Evolutionary conservation across 306 rosid genomes (phyloP).

Genomic region (Lathyrus sativus): DNA sequence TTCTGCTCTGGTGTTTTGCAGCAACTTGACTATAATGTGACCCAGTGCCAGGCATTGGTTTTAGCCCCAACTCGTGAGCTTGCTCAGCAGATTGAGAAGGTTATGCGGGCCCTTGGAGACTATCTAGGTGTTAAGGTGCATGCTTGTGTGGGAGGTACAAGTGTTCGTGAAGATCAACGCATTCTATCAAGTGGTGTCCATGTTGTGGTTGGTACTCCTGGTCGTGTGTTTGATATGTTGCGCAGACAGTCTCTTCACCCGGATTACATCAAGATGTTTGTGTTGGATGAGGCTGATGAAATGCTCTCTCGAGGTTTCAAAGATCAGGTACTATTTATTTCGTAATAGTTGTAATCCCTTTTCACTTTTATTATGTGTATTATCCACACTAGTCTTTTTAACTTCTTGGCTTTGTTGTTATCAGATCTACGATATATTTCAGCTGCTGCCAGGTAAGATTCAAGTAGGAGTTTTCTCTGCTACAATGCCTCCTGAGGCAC

Average conservation of each 20-base stretch:
- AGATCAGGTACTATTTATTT: constrained; percentile 59
- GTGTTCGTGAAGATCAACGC: constrained; percentile 81
- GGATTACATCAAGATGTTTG: constrained; percentile 73
- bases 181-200: constrained; percentile 72
- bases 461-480: constrained; percentile 88
- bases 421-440: constrained; percentile 86
- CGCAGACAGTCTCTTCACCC: constrained; percentile 74
- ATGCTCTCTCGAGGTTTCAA: constrained; percentile 84
- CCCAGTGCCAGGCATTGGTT: constrained; percentile 72
- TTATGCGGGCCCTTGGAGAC: constrained; percentile 85
- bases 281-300: constrained; percentile 87
- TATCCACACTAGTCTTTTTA: too few relatives aligned
- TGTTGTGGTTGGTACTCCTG: constrained; percentile 86
- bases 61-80: constrained; percentile 82
- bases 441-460: constrained; percentile 69
- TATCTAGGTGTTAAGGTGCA: constrained; percentile 81
- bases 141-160: constrained; percentile 84
- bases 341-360: too few relatives aligned
- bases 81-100: constrained; percentile 87
- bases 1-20: constrained; percentile 79
- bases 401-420: constrained; percentile 9
- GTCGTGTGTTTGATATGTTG: constrained; percentile 84
- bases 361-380: too few relatives aligned
- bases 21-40: constrained; percentile 69
- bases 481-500: constrained; percentile 90